Conservation (phyloP, 2,329 filamentous ascomycete genomes). For the Clarireedia hainanense region DNA sequence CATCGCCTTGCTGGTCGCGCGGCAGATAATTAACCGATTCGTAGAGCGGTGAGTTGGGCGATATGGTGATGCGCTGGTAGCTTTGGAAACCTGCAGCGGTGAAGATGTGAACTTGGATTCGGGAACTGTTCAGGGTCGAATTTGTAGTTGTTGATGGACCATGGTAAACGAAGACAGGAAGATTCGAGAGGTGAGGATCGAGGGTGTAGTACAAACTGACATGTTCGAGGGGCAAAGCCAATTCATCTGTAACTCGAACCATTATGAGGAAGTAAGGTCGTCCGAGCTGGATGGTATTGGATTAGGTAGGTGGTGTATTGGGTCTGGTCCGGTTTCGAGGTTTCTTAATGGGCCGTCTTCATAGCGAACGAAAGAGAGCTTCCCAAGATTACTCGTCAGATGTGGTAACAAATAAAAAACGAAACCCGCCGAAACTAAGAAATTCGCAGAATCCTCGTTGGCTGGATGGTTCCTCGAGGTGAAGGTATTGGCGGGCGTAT, state of each 20-base stretch:
- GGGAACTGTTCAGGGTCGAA: conserved; percentile 78
- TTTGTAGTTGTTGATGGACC: conserved; percentile 85
- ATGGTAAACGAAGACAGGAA: conserved; percentile 84
- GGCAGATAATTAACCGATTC: conserved; percentile 83
- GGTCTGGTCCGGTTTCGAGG: conserved; percentile 1
- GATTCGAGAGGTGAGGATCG: conserved; percentile 73
- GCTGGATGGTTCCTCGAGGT: too few relatives aligned
- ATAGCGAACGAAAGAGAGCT: conserved; percentile 4
- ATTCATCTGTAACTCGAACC: conserved; percentile 74
- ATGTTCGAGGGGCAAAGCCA: conserved; percentile 70
- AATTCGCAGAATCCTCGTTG: background rate
- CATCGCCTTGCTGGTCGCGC: conserved; percentile 90
- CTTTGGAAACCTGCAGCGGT: conserved; percentile 82
- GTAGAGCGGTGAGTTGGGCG: conserved; percentile 87
- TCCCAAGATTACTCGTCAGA: background rate
- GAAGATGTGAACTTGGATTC: conserved; percentile 91
- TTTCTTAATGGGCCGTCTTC: conserved; percentile 5
- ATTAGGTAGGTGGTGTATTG: conserved; percentile 7
- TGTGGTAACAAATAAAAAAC: background rate
- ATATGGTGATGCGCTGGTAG: conserved; percentile 85
- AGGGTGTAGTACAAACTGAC: conserved; percentile 83
- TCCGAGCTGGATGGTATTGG: conserved; percentile 17
- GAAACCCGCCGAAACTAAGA: background rate
- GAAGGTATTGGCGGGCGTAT: too few relatives aligned
- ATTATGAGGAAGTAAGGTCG: conserved; percentile 44